A percentile compares a stretch with the other conserved stretches of the same genome.
These are phyloP conservation scores for Russula vinacea DNA, from an alignment of 768 basidiomycete species.

Conservation along the genomic window DNA sequence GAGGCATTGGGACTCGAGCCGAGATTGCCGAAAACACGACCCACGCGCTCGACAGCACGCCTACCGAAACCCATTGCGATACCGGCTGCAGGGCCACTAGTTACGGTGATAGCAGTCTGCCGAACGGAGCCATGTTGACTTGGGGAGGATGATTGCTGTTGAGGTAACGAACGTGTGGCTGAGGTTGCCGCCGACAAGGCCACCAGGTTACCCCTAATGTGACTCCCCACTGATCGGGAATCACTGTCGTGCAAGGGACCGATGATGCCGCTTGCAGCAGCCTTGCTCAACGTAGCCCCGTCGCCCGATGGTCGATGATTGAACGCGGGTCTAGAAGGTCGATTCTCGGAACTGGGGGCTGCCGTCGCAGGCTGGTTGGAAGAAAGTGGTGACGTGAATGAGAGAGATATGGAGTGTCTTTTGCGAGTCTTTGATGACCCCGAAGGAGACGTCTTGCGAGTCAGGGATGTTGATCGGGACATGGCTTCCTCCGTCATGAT, in stretches of 20 bases:
- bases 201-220: constrained; percentile 48
- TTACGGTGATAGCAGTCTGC: constrained; percentile 72
- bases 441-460: constrained; percentile 41
- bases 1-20: constrained; percentile 14
- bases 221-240: constrained; percentile 40
- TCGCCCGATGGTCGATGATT: constrained; percentile 31
- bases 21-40: constrained; percentile 28
- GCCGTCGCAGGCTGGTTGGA: constrained; percentile 28
- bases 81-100: constrained; percentile 64
- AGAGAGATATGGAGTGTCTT: constrained; percentile 65
- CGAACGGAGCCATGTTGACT: constrained; percentile 40
- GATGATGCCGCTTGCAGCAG: constrained; percentile 45
- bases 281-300: constrained; percentile 42
- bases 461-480: constrained; percentile 24
- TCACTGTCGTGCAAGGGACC: constrained; percentile 38
- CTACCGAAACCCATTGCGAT: constrained; percentile 54
- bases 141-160: constrained; percentile 32
- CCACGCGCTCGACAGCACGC: constrained; percentile 73
- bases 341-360: constrained; percentile 11
- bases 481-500: constrained; percentile 59
- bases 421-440: constrained; percentile 49
- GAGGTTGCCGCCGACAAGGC: constrained; percentile 42
- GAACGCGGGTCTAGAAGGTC: constrained; percentile 8
- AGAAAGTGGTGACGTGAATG: constrained; percentile 38
- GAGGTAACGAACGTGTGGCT: constrained; percentile 33